These are phyloP conservation scores for Tagetes patula DNA, from an alignment of 129 eudicot species.

Conservation along the genomic window DNA sequence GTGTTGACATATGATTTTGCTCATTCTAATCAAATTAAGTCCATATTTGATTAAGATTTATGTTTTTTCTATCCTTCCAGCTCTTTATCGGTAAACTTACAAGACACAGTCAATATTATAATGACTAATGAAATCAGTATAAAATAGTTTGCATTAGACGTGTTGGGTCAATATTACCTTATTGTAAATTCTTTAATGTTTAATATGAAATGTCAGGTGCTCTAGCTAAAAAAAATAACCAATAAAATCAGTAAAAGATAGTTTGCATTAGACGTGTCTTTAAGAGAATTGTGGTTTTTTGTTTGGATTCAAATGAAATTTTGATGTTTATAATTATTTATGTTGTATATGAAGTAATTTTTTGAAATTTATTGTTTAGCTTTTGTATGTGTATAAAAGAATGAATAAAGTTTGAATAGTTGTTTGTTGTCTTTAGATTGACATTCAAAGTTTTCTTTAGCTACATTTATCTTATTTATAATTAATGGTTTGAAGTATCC, in stretches of 20 bases:
- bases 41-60: conserved; percentile 43
- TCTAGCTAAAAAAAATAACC: too few species aligned
- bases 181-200: too few species aligned
- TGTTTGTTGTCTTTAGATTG: neutral
- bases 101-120: too few species aligned
- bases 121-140: too few species aligned
- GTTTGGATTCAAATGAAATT: neutral
- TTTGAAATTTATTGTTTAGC: neutral
- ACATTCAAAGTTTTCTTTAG: neutral
- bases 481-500: neutral
- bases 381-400: neutral
- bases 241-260: too few species aligned
- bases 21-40: conserved; percentile 45
- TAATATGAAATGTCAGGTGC: too few species aligned
- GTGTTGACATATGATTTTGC: conserved; percentile 56
- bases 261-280: too few species aligned
- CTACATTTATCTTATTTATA: neutral
- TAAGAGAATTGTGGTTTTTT: too few species aligned
- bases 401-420: neutral
- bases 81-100: too few species aligned
- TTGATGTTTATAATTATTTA: neutral
- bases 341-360: neutral
- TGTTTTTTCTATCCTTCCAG: too few species aligned
- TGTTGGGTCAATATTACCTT: too few species aligned
- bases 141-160: too few species aligned